Conservation (phyloP, 345 rosid species). For the Noccaea bulbosa region DNA sequence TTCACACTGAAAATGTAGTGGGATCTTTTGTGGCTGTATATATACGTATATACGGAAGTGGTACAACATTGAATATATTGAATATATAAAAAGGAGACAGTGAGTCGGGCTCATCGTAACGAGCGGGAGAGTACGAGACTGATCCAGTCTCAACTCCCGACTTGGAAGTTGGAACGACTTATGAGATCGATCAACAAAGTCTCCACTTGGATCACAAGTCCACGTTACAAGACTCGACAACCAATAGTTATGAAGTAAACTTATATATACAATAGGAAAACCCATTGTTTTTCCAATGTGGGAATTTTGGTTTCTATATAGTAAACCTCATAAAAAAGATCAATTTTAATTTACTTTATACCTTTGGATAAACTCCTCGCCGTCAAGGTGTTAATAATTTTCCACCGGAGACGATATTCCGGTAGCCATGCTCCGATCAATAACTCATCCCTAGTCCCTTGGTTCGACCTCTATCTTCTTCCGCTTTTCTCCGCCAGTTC, state of each 20-base stretch:
- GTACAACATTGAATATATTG: too few relatives aligned
- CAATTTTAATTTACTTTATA: too few relatives aligned
- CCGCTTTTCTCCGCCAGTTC: slow-evolving; percentile 36
- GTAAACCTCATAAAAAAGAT: background rate
- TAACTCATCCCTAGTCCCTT: slow-evolving; percentile 50
- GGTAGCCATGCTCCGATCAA: slow-evolving; percentile 56
- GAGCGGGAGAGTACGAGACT: too few relatives aligned
- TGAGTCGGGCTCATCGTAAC: too few relatives aligned
- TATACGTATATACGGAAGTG: too few relatives aligned
- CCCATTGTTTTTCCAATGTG: background rate
- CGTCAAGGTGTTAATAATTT: slow-evolving; percentile 3
- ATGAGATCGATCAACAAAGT: too few relatives aligned
- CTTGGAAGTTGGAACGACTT: too few relatives aligned
- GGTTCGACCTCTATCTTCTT: slow-evolving; percentile 48
- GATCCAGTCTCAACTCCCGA: too few relatives aligned
- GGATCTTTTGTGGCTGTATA: too few relatives aligned
- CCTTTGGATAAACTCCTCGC: background rate
- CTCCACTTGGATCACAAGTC: slow-evolving; percentile 16
- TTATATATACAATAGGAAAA: background rate
- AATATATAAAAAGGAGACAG: too few relatives aligned
- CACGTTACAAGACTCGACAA: background rate
- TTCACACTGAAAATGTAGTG: too few relatives aligned
- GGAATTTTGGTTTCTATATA: background rate
- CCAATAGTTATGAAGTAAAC: background rate
- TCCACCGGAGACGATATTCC: slow-evolving; percentile 32